A percentile compares a stretch with the other conserved stretches of the same genome.
These are phyloP conservation scores for Verticillium dahliae DNA, from an alignment of 2,329 filamentous ascomycete genomes.

Conservation along the genomic window DNA sequence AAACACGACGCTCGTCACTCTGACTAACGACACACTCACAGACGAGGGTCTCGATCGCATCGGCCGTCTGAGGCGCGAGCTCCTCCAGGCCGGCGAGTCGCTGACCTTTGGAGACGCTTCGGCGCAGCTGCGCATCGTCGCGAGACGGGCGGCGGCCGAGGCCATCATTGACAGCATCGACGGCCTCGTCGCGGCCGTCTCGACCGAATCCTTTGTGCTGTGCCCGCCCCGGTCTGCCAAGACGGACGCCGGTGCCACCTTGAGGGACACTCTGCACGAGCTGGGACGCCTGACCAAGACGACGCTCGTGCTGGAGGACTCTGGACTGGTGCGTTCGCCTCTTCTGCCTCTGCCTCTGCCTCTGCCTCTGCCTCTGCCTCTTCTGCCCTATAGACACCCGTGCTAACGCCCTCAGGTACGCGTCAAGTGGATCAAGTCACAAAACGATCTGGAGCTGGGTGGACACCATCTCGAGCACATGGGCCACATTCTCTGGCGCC, in stretches of 20 bases:
- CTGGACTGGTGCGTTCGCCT: background rate
- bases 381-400: background rate
- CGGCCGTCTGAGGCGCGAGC: background rate
- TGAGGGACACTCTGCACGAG: background rate
- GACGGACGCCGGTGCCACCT: background rate
- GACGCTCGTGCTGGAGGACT: background rate
- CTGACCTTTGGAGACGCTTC: background rate
- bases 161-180: conserved; percentile 25
- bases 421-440: background rate
- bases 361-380: background rate
- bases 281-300: background rate
- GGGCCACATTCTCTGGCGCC: conserved; percentile 10
- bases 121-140: conserved; percentile 24
- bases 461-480: conserved; percentile 5
- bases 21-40: background rate
- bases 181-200: conserved; percentile 14
- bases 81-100: background rate
- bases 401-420: conserved; percentile 1
- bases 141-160: conserved; percentile 25
- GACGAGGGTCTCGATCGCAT: background rate
- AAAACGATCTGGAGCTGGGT: conserved; percentile 7
- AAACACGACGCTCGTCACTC: background rate
- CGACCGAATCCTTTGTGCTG: background rate
- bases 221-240: background rate
- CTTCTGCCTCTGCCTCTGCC: background rate